Evolutionary conservation across 176 grass and related monocot species (phyloP).

Genomic region (Raddia distichophylla): DNA sequence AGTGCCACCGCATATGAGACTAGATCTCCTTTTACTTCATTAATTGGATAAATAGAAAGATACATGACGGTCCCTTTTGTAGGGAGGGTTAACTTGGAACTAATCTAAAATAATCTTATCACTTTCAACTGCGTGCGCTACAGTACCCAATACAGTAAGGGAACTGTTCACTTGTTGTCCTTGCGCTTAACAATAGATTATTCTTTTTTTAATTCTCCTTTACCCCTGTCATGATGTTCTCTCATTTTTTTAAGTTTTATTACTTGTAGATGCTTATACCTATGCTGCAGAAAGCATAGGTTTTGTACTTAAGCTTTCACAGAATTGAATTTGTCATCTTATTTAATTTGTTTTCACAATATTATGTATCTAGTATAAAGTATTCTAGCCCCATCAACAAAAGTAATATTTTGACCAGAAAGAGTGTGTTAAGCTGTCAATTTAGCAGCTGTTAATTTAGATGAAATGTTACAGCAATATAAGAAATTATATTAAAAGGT

Average conservation of each 20-base stretch:
- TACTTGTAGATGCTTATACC: background rate
- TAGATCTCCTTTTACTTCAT: too few species aligned
- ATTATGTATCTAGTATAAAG: background rate
- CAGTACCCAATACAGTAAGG: too few species aligned
- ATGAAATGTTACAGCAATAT: background rate
- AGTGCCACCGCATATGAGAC: too few species aligned
- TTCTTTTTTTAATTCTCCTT: background rate
- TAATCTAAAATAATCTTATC: too few species aligned
- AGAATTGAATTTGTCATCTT: background rate
- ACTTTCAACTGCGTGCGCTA: too few species aligned
- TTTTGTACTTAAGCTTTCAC: conserved; percentile 2
- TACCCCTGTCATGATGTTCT: background rate
- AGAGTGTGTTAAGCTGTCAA: background rate
- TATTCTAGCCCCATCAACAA: background rate
- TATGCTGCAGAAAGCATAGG: background rate
- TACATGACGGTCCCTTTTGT: too few species aligned
- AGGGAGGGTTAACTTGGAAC: too few species aligned
- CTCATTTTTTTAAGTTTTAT: conserved; percentile 1
- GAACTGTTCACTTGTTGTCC: too few species aligned
- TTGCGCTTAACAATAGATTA: too few species aligned
- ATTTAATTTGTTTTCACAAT: background rate
- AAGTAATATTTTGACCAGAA: background rate
- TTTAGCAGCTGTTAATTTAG: background rate
- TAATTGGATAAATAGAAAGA: too few species aligned
- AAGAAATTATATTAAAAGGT: background rate